Conservation (phyloP, 352 stramenopile genomes). For the Phytopythium kandeliae region DNA sequence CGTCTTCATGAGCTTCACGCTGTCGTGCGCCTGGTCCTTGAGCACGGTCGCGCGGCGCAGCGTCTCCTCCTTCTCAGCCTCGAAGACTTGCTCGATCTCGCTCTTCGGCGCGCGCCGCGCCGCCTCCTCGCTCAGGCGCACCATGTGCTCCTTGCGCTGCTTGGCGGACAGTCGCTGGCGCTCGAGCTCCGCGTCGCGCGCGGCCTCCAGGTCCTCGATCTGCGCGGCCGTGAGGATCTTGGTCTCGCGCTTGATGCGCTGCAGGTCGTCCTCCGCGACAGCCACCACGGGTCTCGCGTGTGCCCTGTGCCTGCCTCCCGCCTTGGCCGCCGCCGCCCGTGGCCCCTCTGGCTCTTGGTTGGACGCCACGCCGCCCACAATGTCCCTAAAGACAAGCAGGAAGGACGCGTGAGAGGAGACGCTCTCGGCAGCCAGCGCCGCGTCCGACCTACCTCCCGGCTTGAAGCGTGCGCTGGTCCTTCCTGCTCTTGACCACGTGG, state of each 20-base stretch:
- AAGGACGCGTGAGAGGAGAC: no score
- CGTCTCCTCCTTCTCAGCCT: conserved; percentile 58
- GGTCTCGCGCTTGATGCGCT: conserved; percentile 63
- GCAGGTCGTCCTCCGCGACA: conserved; percentile 35
- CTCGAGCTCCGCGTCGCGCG: conserved; percentile 52
- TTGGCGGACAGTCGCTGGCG: conserved; percentile 50
- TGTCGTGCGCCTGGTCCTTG: conserved; percentile 82
- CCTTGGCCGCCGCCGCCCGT: conserved; percentile 5
- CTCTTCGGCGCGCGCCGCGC: conserved; percentile 58
- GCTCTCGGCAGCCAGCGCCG: conserved; percentile 6
- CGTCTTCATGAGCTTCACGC: conserved; percentile 93
- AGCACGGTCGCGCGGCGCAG: conserved; percentile 44
- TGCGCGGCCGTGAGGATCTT: conserved; percentile 50
- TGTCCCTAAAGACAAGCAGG: conserved; percentile 31
- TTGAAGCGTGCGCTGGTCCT: conserved; percentile 53
- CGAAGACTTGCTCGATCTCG: conserved; percentile 75
- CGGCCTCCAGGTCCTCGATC: conserved; percentile 48
- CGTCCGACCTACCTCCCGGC: conserved; percentile 29
- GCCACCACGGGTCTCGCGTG: conserved; percentile 14
- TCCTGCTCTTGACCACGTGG: conserved; percentile 31
- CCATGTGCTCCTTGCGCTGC: conserved; percentile 77
- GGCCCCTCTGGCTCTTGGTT: conserved; percentile 20
- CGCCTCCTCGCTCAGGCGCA: conserved; percentile 60
- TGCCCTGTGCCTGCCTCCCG: conserved; percentile 6
- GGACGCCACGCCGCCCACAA: conserved; percentile 21